Base-by-base conservation (phyloP, 352 stramenopile genomes). In the Pythium insidiosum region DNA sequence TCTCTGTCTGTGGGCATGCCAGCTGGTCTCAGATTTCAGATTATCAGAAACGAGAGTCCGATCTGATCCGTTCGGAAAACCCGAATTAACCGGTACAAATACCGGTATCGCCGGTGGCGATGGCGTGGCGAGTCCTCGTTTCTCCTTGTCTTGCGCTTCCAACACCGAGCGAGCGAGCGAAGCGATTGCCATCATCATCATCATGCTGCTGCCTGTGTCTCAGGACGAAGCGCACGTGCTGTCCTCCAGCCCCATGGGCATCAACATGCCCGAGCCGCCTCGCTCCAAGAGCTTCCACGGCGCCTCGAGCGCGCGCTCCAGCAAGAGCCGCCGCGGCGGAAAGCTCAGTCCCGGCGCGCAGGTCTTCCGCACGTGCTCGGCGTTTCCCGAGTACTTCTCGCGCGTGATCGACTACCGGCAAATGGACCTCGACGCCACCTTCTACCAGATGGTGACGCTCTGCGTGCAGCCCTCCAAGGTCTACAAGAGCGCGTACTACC, bases 401-500 rank as follows among this genome's bases (percentile, higher is more conserved):
- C 79, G 82, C 25, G 62, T 92, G 18, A 11, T 85, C 6, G 79
- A 91, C 62, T 86, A 87, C 54, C 70, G 74, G 44, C 82, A 94
- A 50, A 94, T 94, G 82, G 82, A 94, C 58, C 50, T 94, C 29
- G 80, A 94, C 48, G 79, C 79, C 20, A 91, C 82, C 2, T 91
- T 90, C 54, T 90, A 91, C 49, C 82, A 94, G 41, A 92, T 94
- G 77, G 75, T 94, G 19, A 88, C 81, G 40, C 77, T 94, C 23
- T 91, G 73, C 38, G 64, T 88, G 38, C 72, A 88, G 48, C 82
- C 82, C 2, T 54, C 72, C 24, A 94, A 94, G 53, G 82, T 94
- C 25, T 94, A 88, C 61, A 89, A 89, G 55, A 92, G 77, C 50
- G 76, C 76, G 1, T 89, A 89, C 50, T 92, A 89, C 53, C 76